Evolutionary conservation across 140 eudicot genomes (phyloP), one percentile per base, ranked within the genome.

Genomic region (Bidens hawaiensis): DNA sequence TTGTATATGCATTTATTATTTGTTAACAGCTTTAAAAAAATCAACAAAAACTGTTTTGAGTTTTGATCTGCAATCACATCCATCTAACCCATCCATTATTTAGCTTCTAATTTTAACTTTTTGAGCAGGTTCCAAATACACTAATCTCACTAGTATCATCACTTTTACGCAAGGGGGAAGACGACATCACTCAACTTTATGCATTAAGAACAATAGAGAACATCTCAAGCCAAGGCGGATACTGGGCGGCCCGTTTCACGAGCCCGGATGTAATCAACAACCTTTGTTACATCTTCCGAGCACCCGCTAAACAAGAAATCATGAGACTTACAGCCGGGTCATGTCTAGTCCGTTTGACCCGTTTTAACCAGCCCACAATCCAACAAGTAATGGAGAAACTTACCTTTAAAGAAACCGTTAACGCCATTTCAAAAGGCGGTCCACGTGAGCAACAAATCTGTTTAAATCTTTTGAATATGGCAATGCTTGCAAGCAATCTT

Each of bases 151-250:
- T 82, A 75, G 84, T 91, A 41, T 69, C 88, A 19, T 91, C 98
- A 38, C 68, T 84, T 59, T 75, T 91, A 56, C 81, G 96, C 17
- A 88, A 85, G 63, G 98, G 98, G 18, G 98, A 91, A 69, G 98
- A 91, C 57, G 98, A 87, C 60, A 67, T 87, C 13, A 87, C 93
- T 47, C 98, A 91, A 63, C 98, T 84, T 58, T 91, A 91, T 64
- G 96, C 95, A 17, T 69, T 91, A 70, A 76, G 96, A 75, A 91
- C 98, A 64, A 87, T 91, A 42, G 98, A 91, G 54, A 91, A 91
- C 75, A 81, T 91, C 54, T 84, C 85, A 22, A 87, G 98, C 67
- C 98, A 91, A 78, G 98, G 98, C 80, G 86, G 89, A 47, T 77
- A 80, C 49, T 91, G 98, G 98, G 94, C 88, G 12, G 62, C 77